Conservation (phyloP, 140 eudicot species). For the Senecio squalidus region DNA sequence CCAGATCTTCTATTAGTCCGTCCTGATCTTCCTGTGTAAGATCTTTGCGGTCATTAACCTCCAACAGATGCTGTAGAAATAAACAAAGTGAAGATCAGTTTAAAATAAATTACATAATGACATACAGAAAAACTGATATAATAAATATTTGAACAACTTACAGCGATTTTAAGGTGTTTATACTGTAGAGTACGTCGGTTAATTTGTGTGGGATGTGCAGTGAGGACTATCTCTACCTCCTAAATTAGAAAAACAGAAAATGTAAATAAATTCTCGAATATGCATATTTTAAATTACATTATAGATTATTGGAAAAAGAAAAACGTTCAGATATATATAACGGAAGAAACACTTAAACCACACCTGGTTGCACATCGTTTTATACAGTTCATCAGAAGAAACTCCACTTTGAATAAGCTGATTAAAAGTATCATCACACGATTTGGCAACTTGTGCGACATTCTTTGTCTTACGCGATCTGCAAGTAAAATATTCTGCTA, state of each 20-base stretch:
- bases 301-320: background rate
- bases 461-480: slow-evolving; percentile 59
- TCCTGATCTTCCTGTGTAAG: slow-evolving; percentile 87
- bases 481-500: slow-evolving; percentile 19
- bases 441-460: slow-evolving; percentile 61
- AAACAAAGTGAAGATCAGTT: background rate
- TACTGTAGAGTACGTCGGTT: slow-evolving; percentile 89
- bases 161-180: slow-evolving; percentile 81
- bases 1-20: slow-evolving; percentile 94
- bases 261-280: slow-evolving; percentile 1
- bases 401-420: slow-evolving; percentile 80
- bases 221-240: slow-evolving; percentile 95
- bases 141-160: slow-evolving; percentile 26
- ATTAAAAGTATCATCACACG: slow-evolving; percentile 84
- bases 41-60: slow-evolving; percentile 81
- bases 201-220: slow-evolving; percentile 98
- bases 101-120: slow-evolving; percentile 33
- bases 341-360: slow-evolving; percentile 13
- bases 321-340: too few species aligned
- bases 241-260: slow-evolving; percentile 2
- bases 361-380: slow-evolving; percentile 83
- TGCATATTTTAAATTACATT: background rate
- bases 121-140: background rate
- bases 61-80: slow-evolving; percentile 73
- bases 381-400: slow-evolving; percentile 74